Conservation (phyloP, 73 alveolate genomes). For the Uronychia setigera region DNA sequence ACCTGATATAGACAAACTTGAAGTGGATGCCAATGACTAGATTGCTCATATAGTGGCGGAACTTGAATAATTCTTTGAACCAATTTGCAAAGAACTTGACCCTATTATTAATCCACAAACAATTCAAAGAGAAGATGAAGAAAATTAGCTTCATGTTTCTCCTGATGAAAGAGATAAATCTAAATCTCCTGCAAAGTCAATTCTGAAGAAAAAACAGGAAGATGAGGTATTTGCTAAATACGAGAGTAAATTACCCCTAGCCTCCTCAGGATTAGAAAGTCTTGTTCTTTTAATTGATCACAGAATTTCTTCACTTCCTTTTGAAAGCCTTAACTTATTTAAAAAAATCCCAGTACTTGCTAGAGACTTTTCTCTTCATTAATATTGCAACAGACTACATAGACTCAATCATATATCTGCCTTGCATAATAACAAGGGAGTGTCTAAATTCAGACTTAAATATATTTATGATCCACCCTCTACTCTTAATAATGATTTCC, state of each 20-base stretch:
- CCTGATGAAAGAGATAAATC: slow-evolving; percentile 64
- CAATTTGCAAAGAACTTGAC: slow-evolving; percentile 64
- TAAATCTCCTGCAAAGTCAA: slow-evolving; percentile 7
- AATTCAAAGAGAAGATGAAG: slow-evolving; percentile 74
- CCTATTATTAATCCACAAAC: slow-evolving; percentile 85
- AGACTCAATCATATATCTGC: slow-evolving; percentile 22
- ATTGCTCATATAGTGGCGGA: slow-evolving; percentile 66
- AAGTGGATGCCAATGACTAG: slow-evolving; percentile 74
- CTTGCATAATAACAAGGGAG: slow-evolving; percentile 59
- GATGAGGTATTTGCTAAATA: slow-evolving; percentile 57
- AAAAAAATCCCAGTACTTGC: slow-evolving; percentile 77
- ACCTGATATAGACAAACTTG: slow-evolving; percentile 74
- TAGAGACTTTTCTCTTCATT: slow-evolving; percentile 80
- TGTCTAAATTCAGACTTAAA: slow-evolving; percentile 46
- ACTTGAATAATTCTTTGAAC: slow-evolving; percentile 71
- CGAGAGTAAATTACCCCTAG: slow-evolving; percentile 58
- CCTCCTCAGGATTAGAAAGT: slow-evolving; percentile 81
- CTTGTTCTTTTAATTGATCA: slow-evolving; percentile 78
- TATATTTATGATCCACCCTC: slow-evolving; percentile 56
- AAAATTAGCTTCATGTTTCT: no score
- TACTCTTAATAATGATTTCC: slow-evolving; percentile 22
- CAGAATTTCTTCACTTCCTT: slow-evolving; percentile 81
- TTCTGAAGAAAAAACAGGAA: slow-evolving; percentile 52
- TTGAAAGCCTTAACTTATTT: slow-evolving; percentile 74
- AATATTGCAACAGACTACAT: slow-evolving; percentile 72